These are phyloP conservation scores for Camellia lanceoleosa DNA, from an alignment of 148 eudicot species.

Conservation along the genomic window DNA sequence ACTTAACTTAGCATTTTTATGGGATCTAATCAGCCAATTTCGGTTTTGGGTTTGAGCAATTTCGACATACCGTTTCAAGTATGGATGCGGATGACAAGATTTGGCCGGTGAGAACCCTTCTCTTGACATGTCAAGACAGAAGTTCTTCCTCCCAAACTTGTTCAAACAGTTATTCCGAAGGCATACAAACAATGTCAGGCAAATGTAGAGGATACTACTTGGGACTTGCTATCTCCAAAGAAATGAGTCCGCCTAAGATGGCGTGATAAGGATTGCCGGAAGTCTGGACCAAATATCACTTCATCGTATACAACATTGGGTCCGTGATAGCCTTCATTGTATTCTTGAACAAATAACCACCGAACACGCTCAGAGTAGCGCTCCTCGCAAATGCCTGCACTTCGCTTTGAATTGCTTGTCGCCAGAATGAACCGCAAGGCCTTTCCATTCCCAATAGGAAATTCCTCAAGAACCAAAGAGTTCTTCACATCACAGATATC, in stretches of 20 bases:
- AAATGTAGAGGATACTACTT: slow-evolving; percentile 67
- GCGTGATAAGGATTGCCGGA: slow-evolving; percentile 78
- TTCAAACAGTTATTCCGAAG: slow-evolving; percentile 70
- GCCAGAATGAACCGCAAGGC: slow-evolving; percentile 61
- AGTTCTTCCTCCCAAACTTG: slow-evolving; percentile 65
- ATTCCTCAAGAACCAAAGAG: slow-evolving; percentile 43
- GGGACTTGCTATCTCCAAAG: slow-evolving; percentile 51
- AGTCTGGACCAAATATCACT: slow-evolving; percentile 73
- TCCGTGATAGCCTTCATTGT: slow-evolving; percentile 61
- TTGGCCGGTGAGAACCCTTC: slow-evolving; percentile 45
- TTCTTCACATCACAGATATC: neutral
- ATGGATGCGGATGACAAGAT: slow-evolving; percentile 50
- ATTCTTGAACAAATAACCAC: slow-evolving; percentile 41
- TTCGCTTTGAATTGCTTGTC: slow-evolving; percentile 75
- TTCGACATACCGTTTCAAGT: slow-evolving; percentile 50
- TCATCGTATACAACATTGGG: slow-evolving; percentile 82
- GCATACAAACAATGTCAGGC: slow-evolving; percentile 87
- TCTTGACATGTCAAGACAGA: slow-evolving; percentile 58
- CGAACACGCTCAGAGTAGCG: slow-evolving; percentile 76
- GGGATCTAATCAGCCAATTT: slow-evolving; percentile 52
- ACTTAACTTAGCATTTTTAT: slow-evolving; percentile 39
- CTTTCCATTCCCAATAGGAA: slow-evolving; percentile 67
- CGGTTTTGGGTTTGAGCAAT: slow-evolving; percentile 63
- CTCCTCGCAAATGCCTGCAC: slow-evolving; percentile 77
- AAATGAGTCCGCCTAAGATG: slow-evolving; percentile 75